Evolutionary conservation across 495 filamentous ascomycete species (phyloP).

Genomic region (Penicillium steckii): DNA sequence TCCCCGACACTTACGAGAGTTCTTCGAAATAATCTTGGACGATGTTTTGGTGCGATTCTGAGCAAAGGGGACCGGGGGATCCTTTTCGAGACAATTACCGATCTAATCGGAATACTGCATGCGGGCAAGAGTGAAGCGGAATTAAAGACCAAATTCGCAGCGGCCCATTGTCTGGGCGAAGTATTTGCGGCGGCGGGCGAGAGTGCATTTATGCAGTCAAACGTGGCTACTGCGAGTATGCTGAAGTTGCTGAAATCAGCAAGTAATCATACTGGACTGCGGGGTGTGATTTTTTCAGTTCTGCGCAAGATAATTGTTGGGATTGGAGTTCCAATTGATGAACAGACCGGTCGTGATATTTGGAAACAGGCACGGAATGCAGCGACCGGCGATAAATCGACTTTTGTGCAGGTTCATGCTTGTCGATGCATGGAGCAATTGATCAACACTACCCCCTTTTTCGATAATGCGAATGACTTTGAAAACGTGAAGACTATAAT

Average conservation of each 20-base stretch:
- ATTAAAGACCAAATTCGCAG: slow-evolving; percentile 74
- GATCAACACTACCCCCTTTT: slow-evolving; percentile 68
- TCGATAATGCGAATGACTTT: slow-evolving; percentile 89
- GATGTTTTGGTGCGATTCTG: slow-evolving; percentile 81
- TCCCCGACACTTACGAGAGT: slow-evolving; percentile 84
- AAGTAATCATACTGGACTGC: slow-evolving; percentile 75
- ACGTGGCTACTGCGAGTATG: slow-evolving; percentile 65
- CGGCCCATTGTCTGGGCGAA: slow-evolving; percentile 83
- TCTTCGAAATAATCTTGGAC: slow-evolving; percentile 82
- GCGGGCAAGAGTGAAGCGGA: slow-evolving; percentile 81
- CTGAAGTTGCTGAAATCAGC: slow-evolving; percentile 79
- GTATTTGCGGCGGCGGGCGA: slow-evolving; percentile 87
- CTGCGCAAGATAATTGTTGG: slow-evolving; percentile 74
- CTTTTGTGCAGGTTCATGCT: slow-evolving; percentile 75
- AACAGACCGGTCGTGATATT: slow-evolving; percentile 78
- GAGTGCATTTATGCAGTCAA: slow-evolving; percentile 84
- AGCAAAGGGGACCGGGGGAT: slow-evolving; percentile 85
- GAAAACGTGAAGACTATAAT: slow-evolving; percentile 76
- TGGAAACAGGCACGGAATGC: slow-evolving; percentile 89
- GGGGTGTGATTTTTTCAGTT: slow-evolving; percentile 78
- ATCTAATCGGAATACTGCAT: slow-evolving; percentile 73
- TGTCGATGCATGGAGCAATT: slow-evolving; percentile 79
- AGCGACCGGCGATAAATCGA: slow-evolving; percentile 76
- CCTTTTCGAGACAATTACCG: slow-evolving; percentile 91
- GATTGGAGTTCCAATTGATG: slow-evolving; percentile 75